Percentiles rank a stretch among this genome's conserved stretches.
These are phyloP conservation scores for Darksidea phi DNA, from an alignment of 495 filamentous ascomycete genomes.

Conservation along the genomic window DNA sequence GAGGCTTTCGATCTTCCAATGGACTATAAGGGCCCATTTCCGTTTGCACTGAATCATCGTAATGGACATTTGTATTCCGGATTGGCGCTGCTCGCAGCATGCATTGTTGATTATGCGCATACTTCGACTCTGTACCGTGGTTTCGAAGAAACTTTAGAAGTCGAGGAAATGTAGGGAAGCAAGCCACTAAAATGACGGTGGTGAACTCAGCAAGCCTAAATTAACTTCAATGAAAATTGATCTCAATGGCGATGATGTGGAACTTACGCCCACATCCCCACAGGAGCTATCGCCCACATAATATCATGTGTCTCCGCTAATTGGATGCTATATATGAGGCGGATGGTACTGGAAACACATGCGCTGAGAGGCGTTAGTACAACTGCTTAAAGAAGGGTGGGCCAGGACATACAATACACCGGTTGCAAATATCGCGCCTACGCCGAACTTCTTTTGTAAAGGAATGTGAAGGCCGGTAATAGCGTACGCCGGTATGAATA, in stretches of 20 bases:
- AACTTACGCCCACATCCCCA: conserved; percentile 16
- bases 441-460: conserved; percentile 10
- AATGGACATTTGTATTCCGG: no score
- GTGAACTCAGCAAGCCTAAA: conserved; percentile 5
- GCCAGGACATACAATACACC: conserved; percentile 11
- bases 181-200: conserved; percentile 8
- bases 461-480: conserved; percentile 21
- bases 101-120: no score
- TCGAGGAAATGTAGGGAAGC: conserved; percentile 13
- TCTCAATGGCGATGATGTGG: not conserved
- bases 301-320: not conserved
- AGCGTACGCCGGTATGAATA: conserved; percentile 3
- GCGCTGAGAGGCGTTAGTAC: conserved; percentile 2
- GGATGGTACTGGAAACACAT: not conserved
- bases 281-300: not conserved
- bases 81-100: no score
- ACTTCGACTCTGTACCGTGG: no score
- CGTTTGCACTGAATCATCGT: no score
- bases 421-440: conserved; percentile 15
- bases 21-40: no score
- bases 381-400: not conserved
- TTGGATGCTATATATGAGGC: conserved; percentile 7
- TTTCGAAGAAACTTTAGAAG: conserved; percentile 3
- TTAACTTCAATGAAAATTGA: not conserved
- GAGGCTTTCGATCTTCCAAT: no score